A percentile compares a stretch with the other conserved stretches of the same genome.
These are phyloP conservation scores for Malassezia furfur DNA, from an alignment of 1,284 basidiomycete species.

Conservation along the genomic window DNA sequence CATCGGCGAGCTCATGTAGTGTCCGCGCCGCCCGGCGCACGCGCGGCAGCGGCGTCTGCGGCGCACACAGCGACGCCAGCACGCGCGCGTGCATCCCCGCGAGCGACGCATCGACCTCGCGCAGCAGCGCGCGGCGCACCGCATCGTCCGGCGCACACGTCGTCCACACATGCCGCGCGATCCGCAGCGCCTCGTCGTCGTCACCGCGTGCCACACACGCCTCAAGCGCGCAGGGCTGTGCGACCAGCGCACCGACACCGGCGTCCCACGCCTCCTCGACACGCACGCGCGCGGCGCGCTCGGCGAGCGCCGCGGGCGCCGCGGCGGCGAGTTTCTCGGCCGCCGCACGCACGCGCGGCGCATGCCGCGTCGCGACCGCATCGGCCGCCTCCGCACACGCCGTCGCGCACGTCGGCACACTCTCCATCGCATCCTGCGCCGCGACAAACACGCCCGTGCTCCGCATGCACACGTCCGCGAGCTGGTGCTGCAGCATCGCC, in stretches of 20 bases:
- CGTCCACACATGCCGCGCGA: not conserved
- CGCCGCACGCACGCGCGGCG: not conserved
- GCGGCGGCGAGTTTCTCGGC: not conserved
- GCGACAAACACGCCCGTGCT: constrained; percentile 8
- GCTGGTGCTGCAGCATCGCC: constrained; percentile 6
- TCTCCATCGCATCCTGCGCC: constrained; percentile 1
- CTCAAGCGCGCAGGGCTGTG: not conserved
- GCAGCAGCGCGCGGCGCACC: not conserved
- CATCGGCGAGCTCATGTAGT: not conserved
- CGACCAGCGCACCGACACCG: not conserved
- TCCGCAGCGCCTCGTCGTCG: constrained; percentile 12
- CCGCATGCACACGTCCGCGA: constrained; percentile 13
- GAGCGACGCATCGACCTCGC: not conserved
- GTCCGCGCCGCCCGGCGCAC: not conserved
- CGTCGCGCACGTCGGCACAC: not conserved
- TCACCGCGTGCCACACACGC: constrained; percentile 4
- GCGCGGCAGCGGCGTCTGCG: not conserved
- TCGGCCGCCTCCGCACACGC: not conserved
- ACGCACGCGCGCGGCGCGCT: not conserved
- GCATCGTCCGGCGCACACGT: not conserved
- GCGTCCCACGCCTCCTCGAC: not conserved
- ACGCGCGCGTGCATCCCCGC: not conserved
- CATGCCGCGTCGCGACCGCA: not conserved
- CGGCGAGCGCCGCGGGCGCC: not conserved
- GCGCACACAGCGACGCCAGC: not conserved